Evolutionary conservation across 202 grass and related monocot species (phyloP).

Genomic region (Digitaria exilis): DNA sequence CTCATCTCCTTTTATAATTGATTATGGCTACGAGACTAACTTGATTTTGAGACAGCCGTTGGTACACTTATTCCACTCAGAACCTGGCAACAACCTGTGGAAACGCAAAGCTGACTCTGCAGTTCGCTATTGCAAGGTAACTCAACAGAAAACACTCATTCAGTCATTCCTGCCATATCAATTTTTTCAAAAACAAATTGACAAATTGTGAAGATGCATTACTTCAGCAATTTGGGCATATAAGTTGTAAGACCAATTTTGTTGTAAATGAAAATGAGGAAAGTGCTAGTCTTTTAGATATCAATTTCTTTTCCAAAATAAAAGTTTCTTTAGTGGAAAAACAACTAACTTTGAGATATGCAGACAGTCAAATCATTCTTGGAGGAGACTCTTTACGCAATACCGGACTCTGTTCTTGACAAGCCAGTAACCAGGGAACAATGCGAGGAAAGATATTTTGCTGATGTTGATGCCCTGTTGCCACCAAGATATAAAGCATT

Average conservation of each 20-base stretch:
- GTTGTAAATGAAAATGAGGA: constrained; percentile 13
- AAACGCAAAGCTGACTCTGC: constrained; percentile 87
- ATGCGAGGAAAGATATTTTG: constrained; percentile 56
- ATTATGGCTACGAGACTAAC: constrained; percentile 18
- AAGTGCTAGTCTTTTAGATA: not conserved
- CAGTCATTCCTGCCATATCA: constrained; percentile 2
- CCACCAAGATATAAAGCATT: constrained; percentile 52
- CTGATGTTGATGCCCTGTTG: constrained; percentile 51
- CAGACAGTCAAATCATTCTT: constrained; percentile 83
- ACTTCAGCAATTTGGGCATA: not conserved
- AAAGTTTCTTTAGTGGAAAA: constrained; percentile 1
- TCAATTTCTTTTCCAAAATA: constrained; percentile 11
- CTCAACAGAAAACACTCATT: constrained; percentile 13
- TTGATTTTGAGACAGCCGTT: constrained; percentile 67
- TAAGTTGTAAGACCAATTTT: not conserved
- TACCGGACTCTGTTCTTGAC: constrained; percentile 71
- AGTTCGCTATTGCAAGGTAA: constrained; percentile 81
- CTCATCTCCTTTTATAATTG: constrained; percentile 20
- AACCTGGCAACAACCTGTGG: constrained; percentile 88
- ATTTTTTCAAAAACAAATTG: not conserved
- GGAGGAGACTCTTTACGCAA: constrained; percentile 76
- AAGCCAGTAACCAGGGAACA: constrained; percentile 41
- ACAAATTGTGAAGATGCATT: not conserved
- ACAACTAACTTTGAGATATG: constrained; percentile 3
- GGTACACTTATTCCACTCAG: constrained; percentile 89